These are phyloP conservation scores for Suillus subaureus DNA, from an alignment of 768 basidiomycete species.

Conservation along the genomic window DNA sequence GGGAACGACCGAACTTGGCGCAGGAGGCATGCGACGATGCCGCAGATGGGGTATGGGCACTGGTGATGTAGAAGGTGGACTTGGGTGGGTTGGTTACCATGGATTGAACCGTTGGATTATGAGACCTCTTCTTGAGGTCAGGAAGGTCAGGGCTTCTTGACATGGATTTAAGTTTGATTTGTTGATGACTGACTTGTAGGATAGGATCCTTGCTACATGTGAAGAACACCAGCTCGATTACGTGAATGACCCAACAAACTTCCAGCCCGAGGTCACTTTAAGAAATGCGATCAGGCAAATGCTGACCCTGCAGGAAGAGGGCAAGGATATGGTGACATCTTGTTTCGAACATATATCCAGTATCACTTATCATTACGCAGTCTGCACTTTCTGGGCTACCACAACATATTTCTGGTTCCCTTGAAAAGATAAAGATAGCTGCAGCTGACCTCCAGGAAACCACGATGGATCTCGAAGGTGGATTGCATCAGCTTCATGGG, in stretches of 20 bases:
- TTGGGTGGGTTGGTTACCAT: constrained; percentile 47
- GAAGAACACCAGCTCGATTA: constrained; percentile 61
- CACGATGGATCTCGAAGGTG: constrained; percentile 35
- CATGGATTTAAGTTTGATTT: neutral
- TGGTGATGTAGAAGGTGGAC: constrained; percentile 26
- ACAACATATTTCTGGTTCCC: constrained; percentile 31
- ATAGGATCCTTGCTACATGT: constrained; percentile 81
- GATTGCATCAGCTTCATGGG: constrained; percentile 39
- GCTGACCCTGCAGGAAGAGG: constrained; percentile 27
- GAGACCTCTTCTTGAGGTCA: constrained; percentile 66
- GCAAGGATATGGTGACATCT: constrained; percentile 9
- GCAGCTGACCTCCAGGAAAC: constrained; percentile 32
- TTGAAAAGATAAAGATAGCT: constrained; percentile 36
- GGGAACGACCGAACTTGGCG: constrained; percentile 57
- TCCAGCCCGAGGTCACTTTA: constrained; percentile 69
- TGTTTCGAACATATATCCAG: neutral
- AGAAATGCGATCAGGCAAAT: constrained; percentile 72
- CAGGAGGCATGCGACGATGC: constrained; percentile 65
- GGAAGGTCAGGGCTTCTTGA: constrained; percentile 53
- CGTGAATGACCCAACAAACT: constrained; percentile 70
- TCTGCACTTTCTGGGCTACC: constrained; percentile 24
- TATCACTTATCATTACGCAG: constrained; percentile 7
- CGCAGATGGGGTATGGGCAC: constrained; percentile 83
- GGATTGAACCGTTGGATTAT: constrained; percentile 74
- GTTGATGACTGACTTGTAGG: constrained; percentile 42